Conservation (phyloP, 768 basidiomycete species). For the Podaxis sp. region DNA sequence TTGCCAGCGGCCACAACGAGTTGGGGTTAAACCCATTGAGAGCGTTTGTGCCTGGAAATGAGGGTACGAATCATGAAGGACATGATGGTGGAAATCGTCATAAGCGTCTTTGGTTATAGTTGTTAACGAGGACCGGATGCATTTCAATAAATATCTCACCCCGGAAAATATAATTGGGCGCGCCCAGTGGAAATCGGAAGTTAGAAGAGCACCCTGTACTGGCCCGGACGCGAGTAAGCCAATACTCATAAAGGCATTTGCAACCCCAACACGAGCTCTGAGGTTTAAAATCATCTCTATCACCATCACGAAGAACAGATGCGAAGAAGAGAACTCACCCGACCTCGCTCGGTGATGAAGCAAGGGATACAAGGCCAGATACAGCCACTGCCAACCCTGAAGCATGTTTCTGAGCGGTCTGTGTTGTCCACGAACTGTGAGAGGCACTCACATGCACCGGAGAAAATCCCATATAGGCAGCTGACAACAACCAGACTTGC, state of each 20-base stretch:
- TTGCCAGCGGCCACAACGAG: not conserved
- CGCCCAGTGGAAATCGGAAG: constrained; percentile 39
- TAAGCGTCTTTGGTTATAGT: not conserved
- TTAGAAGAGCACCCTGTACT: constrained; percentile 40
- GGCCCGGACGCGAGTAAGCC: constrained; percentile 2
- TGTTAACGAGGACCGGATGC: not conserved
- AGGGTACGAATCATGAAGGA: constrained; percentile 6
- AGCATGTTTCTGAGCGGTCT: not conserved
- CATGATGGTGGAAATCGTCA: not conserved
- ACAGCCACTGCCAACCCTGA: constrained; percentile 35
- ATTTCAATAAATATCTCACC: constrained; percentile 25
- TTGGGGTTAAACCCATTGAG: not conserved
- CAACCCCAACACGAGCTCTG: constrained; percentile 12
- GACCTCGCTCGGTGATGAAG: constrained; percentile 30
- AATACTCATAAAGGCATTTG: constrained; percentile 12
- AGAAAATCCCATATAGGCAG: constrained; percentile 46
- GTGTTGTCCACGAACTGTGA: not conserved
- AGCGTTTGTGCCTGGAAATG: constrained; percentile 2
- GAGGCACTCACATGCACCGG: constrained; percentile 41
- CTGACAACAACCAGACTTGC: constrained; percentile 38
- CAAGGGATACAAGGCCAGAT: constrained; percentile 28
- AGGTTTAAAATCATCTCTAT: not conserved
- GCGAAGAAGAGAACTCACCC: constrained; percentile 26
- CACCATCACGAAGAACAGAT: not conserved
- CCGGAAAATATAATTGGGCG: constrained; percentile 43